These are phyloP conservation scores for Nicotiana undulata DNA, from an alignment of 257 asterid species.

Conservation along the genomic window DNA sequence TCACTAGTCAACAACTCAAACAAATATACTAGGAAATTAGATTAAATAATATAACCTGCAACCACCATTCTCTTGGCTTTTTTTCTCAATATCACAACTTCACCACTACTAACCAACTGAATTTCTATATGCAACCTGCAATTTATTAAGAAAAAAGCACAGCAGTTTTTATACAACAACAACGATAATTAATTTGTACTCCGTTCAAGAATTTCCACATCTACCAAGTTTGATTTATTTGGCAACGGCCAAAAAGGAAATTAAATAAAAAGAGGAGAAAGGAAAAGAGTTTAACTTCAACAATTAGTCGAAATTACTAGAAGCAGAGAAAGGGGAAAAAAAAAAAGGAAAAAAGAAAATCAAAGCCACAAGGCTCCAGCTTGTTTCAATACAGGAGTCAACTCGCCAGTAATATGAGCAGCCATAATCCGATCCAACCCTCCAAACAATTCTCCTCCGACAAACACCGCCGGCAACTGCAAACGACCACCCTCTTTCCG, in stretches of 20 bases:
- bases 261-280: neutral
- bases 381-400: constrained; percentile 64
- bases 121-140: too few relatives aligned
- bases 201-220: neutral
- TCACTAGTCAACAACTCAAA: too few relatives aligned
- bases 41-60: too few relatives aligned
- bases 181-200: too few relatives aligned
- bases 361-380: constrained; percentile 90
- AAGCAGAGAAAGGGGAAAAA: neutral
- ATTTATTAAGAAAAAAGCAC: too few relatives aligned
- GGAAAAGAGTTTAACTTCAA: neutral
- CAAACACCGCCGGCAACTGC: constrained; percentile 68
- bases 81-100: too few relatives aligned
- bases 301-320: neutral
- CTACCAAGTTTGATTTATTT: neutral
- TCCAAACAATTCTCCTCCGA: constrained; percentile 76
- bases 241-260: neutral
- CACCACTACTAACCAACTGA: too few relatives aligned
- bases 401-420: constrained; percentile 70
- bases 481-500: constrained; percentile 3
- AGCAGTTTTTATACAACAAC: too few relatives aligned
- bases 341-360: neutral
- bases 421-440: constrained; percentile 72
- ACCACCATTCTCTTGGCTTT: too few relatives aligned
- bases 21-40: too few relatives aligned